phyloP scores from a whole-genome alignment of 768 basidiomycete species.

The Holtermanniella nyarrowii region DNA sequence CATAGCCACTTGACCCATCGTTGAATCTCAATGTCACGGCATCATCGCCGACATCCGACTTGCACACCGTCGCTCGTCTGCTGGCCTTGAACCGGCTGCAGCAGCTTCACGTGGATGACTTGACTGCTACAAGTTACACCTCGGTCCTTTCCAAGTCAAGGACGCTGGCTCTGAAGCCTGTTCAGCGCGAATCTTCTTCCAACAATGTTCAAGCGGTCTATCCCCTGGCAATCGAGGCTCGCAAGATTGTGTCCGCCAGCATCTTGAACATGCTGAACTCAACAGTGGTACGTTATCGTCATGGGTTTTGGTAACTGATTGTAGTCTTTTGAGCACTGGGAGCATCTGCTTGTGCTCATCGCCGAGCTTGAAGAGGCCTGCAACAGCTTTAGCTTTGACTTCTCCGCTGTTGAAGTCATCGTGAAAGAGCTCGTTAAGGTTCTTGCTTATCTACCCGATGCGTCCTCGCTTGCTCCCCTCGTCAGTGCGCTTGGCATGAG shows the following conservation, averaged over 20 bases:
- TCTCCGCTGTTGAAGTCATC: conserved; percentile 56
- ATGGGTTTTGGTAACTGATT: not conserved
- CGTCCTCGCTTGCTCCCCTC: conserved; percentile 11
- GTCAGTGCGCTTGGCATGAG: conserved; percentile 44
- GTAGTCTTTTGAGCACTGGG: conserved; percentile 9
- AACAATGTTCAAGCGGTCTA: not conserved
- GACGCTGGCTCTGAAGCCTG: not conserved
- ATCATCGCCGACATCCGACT: no score
- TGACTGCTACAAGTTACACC: not conserved
- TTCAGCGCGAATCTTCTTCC: not conserved
- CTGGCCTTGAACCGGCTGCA: no score
- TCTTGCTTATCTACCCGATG: conserved; percentile 32
- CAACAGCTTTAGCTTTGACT: conserved; percentile 48
- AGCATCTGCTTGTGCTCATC: conserved; percentile 15
- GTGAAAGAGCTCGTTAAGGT: conserved; percentile 49
- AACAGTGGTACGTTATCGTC: not conserved
- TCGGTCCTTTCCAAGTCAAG: not conserved
- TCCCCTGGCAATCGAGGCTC: not conserved
- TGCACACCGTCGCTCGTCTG: no score
- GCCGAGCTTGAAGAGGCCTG: conserved; percentile 46
- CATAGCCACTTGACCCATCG: no score
- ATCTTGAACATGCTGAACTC: not conserved
- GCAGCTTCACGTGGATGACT: not conserved
- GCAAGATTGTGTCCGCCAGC: not conserved
- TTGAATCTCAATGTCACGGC: no score